phyloP scores from a whole-genome alignment of 1,139 yeast genomes.

The Scheffersomyces stambukii region DNA sequence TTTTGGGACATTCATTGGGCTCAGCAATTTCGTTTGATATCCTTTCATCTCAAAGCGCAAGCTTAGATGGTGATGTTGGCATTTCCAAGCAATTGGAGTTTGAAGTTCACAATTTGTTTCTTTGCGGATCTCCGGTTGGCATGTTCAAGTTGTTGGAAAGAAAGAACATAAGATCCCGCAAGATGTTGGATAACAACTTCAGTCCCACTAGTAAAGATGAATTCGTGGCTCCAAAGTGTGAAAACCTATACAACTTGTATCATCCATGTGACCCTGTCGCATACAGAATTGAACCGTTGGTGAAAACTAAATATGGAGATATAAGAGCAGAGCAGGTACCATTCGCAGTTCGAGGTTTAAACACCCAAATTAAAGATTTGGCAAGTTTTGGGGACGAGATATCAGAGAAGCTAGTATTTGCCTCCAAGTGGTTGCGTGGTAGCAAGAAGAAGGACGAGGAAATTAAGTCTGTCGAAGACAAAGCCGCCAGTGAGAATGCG shows the following conservation, averaged over 20 bases:
- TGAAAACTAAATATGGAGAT: constrained; percentile 50
- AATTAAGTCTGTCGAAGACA: constrained; percentile 16
- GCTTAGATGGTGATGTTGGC: constrained; percentile 10
- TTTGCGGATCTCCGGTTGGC: constrained; percentile 89
- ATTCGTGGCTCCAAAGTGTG: constrained; percentile 47
- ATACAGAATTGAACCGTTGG: constrained; percentile 79
- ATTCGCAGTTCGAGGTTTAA: constrained; percentile 47
- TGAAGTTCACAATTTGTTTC: constrained; percentile 69
- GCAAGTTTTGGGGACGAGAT: constrained; percentile 42
- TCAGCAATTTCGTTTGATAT: constrained; percentile 82
- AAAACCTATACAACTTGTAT: constrained; percentile 68
- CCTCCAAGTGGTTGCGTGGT: constrained; percentile 42
- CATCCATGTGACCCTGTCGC: constrained; percentile 91
- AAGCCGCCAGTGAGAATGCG: constrained; percentile 33
- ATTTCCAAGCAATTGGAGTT: constrained; percentile 49
- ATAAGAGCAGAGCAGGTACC: constrained; percentile 61
- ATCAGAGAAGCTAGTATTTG: constrained; percentile 41
- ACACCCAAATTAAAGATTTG: constrained; percentile 40
- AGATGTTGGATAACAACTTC: constrained; percentile 11
- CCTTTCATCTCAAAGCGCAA: constrained; percentile 51
- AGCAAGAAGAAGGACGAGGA: constrained; percentile 8
- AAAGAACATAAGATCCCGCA: constrained; percentile 46
- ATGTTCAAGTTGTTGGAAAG: constrained; percentile 71
- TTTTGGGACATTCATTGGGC: constrained; percentile 90
- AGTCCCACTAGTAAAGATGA: constrained; percentile 14